These are phyloP conservation scores for Vaccinium corymbosum DNA, from an alignment of 148 eudicot genomes.

Conservation along the genomic window DNA sequence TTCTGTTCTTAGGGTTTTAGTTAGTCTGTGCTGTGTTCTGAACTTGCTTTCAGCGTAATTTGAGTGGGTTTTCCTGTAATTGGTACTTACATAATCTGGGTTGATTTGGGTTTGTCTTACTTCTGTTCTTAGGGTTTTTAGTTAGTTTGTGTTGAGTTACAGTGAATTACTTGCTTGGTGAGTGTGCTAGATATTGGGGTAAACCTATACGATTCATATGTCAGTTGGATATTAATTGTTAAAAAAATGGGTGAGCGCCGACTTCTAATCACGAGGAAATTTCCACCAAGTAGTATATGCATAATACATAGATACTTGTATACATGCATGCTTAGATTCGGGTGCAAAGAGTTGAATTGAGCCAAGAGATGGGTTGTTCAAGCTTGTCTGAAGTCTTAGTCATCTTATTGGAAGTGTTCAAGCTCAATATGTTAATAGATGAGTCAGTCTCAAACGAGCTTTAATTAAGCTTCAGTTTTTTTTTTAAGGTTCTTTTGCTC, in stretches of 20 bases:
- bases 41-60: too few relatives aligned
- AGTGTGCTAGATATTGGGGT: not conserved
- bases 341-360: not conserved
- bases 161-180: not conserved
- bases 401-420: not conserved
- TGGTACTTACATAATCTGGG: not conserved
- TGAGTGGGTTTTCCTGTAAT: not conserved
- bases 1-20: constrained; percentile 8
- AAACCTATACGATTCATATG: not conserved
- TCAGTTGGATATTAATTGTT: not conserved
- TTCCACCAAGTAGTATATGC: not conserved
- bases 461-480: not conserved
- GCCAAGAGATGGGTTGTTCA: not conserved
- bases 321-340: not conserved
- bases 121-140: constrained; percentile 12
- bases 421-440: not conserved
- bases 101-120: not conserved
- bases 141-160: not conserved
- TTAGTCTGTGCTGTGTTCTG: not conserved
- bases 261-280: not conserved
- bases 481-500: not conserved
- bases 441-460: not conserved
- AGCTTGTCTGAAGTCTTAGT: not conserved
- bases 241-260: not conserved
- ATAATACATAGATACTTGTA: not conserved